Base-by-base conservation (phyloP, 2,329 filamentous ascomycete species). In the Colletotrichum aenigma region DNA sequence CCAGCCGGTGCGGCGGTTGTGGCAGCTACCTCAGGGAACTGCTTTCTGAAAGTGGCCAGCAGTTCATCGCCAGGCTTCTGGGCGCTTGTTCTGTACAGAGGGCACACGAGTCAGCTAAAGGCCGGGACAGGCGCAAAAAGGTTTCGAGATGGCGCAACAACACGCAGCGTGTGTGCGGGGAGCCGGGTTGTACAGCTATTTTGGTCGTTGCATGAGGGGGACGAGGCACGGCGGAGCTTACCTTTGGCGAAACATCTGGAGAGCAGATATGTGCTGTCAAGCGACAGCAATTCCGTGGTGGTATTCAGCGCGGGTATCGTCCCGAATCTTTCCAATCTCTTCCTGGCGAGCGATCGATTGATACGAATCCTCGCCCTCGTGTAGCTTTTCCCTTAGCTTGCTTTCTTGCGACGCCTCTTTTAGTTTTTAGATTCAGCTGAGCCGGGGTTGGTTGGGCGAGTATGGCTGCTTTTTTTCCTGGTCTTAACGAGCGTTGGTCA, bases 1-100 rank as follows among this genome's bases (percentile, higher is more conserved):
- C 86, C 86, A 81, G 79, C 83, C 80, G 79, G 87, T 80, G 80
- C 80, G 38, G 89, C 83, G 79, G 87, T 87, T 74, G 89, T 88
- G 69, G 90, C 87, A 72, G 90, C 87, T 77, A 97, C 88, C 80
- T 96, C 92, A 62, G 95, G 94, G 81, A 98, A 98, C 79, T 92
- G 93, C 81, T 95, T 92, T 84, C 94, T 94, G 87, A 98, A 98
- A 84, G 92, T 93, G 85, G 93, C 93, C 83, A 97, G 93, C 82
- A 98, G 90, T 81, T 96, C 95, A 82, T 96, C 94, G 84, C 92
- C 93, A 71, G 96, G 96, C 88, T 98, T 98, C 85, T 96, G 94
- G 71, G 94, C 93, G 84, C 91, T 95, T 81, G 91, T 94, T 86
- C 93, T 95, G 65, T 78, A 70, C 13, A 62, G 48, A 15, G 60